These are phyloP conservation scores for Termitomyces sp. DNA, from an alignment of 768 basidiomycete genomes.

Conservation along the genomic window DNA sequence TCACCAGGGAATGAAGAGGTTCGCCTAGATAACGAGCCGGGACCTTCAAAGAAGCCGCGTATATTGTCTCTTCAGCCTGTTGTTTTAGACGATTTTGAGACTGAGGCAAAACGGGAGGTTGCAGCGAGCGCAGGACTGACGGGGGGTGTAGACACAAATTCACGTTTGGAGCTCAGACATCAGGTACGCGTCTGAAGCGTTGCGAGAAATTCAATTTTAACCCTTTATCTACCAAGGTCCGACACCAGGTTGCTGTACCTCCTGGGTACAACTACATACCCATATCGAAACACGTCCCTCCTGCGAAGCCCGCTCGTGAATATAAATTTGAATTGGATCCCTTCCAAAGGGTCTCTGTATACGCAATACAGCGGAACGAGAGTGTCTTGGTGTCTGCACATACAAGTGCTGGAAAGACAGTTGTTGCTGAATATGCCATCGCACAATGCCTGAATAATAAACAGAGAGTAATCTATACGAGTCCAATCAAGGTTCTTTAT, in stretches of 20 bases:
- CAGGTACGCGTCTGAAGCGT: slow-evolving; percentile 43
- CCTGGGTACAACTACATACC: slow-evolving; percentile 87
- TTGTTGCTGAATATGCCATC: slow-evolving; percentile 99
- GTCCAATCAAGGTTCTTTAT: slow-evolving; percentile 91
- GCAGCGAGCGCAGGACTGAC: slow-evolving; percentile 85
- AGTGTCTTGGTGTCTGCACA: slow-evolving; percentile 97
- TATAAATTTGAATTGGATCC: slow-evolving; percentile 98
- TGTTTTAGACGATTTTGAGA: slow-evolving; percentile 91
- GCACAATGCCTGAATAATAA: slow-evolving; percentile 92
- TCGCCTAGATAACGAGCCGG: slow-evolving; percentile 27
- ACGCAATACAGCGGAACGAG: slow-evolving; percentile 95
- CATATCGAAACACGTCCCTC: slow-evolving; percentile 87
- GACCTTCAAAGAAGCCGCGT: slow-evolving; percentile 54
- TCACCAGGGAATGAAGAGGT: slow-evolving; percentile 15
- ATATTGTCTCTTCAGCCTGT: slow-evolving; percentile 65
- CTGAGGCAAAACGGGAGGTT: slow-evolving; percentile 88
- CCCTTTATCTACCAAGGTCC: slow-evolving; percentile 48
- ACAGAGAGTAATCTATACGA: slow-evolving; percentile 97
- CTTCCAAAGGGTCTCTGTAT: slow-evolving; percentile 92
- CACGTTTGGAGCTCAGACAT: slow-evolving; percentile 72
- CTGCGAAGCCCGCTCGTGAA: slow-evolving; percentile 82
- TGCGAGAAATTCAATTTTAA: not conserved
- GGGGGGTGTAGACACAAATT: slow-evolving; percentile 61
- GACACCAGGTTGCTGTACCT: slow-evolving; percentile 95
- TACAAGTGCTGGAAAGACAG: slow-evolving; percentile 98